Base-by-base conservation (phyloP, 2,329 filamentous ascomycete species). In the Ophiostoma montium region DNA sequence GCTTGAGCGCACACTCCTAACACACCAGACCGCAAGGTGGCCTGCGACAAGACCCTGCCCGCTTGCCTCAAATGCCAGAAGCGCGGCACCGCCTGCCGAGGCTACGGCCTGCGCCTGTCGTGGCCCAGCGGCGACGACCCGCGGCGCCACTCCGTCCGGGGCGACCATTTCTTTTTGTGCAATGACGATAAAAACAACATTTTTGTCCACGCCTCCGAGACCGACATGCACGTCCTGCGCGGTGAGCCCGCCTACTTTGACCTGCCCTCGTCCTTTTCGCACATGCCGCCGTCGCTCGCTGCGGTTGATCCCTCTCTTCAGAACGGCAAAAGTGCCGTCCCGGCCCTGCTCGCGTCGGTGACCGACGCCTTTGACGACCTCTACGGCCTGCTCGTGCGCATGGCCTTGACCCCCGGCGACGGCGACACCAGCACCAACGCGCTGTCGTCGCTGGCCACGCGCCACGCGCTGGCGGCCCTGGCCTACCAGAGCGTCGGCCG, bases 341-440 rank as follows among this genome's bases (percentile, higher is more conserved):
- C 50, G 10, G 33, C 41, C 13, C 19, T 56, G 21, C 35, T 56
- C 19, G 48, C 50, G 15, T 43, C 54, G 3, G 47, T 44, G 3
- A 45, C 49, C 16, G 47, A 52, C 35, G 52, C 50, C 5, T 52
- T 54, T 42, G 45, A 46, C 3, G 52, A 55, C 18, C 50, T 58
- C n/a, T 58, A 57, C 47, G 35, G 48, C 13, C 47, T 58, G 15
- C 48, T 58, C 9, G 47, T 57, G 35, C 53, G 53, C 15, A 54
- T 58, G 51, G 55, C 56, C 1, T 33, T 58, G 7, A 51, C 50
- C 15, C 54, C 55, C 47, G 53, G 57, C 21, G 35, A 41, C 19
- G n/a, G n/a, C n/a, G n/a, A n/a, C n/a, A n/a, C n/a, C n/a, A n/a
- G n/a, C n/a, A n/a, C n/a, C n/a, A n/a, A n/a, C n/a, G n/a, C n/a